Base-by-base conservation (phyloP, 1,139 yeast genomes). In the Geotrichum macrosporum region DNA sequence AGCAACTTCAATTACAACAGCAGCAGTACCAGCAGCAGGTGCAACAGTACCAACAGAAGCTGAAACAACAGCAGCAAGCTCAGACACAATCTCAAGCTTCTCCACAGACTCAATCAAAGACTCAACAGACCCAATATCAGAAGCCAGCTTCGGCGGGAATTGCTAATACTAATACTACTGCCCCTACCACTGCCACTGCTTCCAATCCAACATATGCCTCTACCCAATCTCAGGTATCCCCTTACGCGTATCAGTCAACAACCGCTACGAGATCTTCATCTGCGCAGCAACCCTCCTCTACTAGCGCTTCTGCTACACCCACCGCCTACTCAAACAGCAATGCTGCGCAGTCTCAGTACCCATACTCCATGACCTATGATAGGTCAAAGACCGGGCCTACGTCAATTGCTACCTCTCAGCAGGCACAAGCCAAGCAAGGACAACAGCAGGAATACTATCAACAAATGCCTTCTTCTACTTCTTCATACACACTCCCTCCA, bases 51-150 rank as follows among this genome's bases (percentile, higher is more conserved):
- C 27, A 35, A 24, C 15, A 35, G n/a, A 12, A 19, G 15, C 9
- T 20, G 16, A 19, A 35, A 18, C 38, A 21, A 9, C 38, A 35
- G 38, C 38, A 35, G 38, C 35, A 32, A 12, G 5, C 13, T 5
- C 16, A 21, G 38, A 15, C 38, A 3, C 36, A 34, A 19, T 34
- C 36, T 24, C 21, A 34, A 19, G n/a, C n/a, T n/a, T n/a, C n/a
- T n/a, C n/a, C n/a, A n/a, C n/a, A n/a, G n/a, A 35, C 29, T 18
- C 38, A 35, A 29, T 13, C 38, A 5, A 26, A 12, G 16, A 10
- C 38, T 9, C 42, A 35, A 27, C 50, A 48, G 33, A 39, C 36
- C 22, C 42, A 39, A 30, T 31, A 39, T 13, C 42, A 41, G 19
- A n/a, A 41, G 18, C 19, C 32, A n/a, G n/a, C n/a, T n/a, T n/a